Evolutionary conservation across 1,139 yeast species (phyloP), one percentile per base, ranked within the genome.

Genomic region (Tardiomyces depauwii): DNA sequence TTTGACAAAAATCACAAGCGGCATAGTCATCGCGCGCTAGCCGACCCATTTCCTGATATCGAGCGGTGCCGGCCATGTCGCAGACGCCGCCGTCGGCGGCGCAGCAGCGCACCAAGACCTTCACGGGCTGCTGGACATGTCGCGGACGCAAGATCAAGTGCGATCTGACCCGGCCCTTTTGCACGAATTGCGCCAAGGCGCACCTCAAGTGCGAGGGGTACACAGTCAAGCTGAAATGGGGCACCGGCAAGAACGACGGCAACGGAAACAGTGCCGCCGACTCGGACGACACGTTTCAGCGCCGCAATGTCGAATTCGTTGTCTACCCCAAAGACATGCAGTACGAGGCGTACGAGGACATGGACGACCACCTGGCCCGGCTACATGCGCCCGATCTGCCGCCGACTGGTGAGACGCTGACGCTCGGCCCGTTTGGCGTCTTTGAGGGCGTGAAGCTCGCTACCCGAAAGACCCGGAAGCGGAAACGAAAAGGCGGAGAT

Each of bases 381-480:
- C 66, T 87, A 28, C 85, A 84, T 55, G 67, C 75, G 28, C 77
- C 82, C 33, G 53, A 57, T 2, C 62, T 74, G 44, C 69, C 66
- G 1, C 18, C 42, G 10, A 66, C 65, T 28, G 69, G 70, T 2
- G 72, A 73, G 48, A 81, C 93, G 0, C 73, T 77, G 64, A 60
- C 76, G 13, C 64, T 76, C 45, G 95, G 95, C 0, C 94, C 94
- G 11, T 88, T 87, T 67, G 95, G 95, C 0, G 94, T 85, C 1
- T 86, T 88, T 56, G 71, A 72, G 50, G 73, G 71, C 3, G 49
- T 51, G 4, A 68, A 64, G 43, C 36, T n/a, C 13, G 30, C 36
- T 42, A n/a, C 50, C 2, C 54, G 58, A 44, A 58, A 36, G 12
- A 36, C 18, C 13, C 19, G 39, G 19, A n/a, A n/a, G 5, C 18